Conservation (phyloP, 1,284 basidiomycete genomes). For the Austroboletus rostrupii region DNA sequence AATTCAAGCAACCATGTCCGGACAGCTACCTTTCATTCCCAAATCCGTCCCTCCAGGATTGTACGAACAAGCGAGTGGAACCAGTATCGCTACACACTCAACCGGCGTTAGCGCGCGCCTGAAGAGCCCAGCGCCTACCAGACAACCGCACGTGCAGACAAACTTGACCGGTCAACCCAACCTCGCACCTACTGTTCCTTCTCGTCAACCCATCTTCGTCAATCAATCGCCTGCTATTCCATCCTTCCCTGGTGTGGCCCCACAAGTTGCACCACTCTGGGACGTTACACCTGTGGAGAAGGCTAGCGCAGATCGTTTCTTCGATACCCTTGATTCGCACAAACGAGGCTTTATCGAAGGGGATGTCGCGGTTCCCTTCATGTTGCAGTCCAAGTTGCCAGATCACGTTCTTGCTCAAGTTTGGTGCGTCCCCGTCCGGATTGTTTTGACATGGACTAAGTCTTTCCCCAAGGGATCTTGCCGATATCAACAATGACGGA, state of each 20-base stretch:
- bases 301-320: slow-evolving; percentile 76
- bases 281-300: slow-evolving; percentile 86
- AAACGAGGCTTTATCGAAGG: slow-evolving; percentile 86
- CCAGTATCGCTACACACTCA: slow-evolving; percentile 49
- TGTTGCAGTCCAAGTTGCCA: slow-evolving; percentile 87
- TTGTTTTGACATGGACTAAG: slow-evolving; percentile 10
- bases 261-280: slow-evolving; percentile 50
- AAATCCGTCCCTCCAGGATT: slow-evolving; percentile 78
- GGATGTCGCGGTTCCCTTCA: slow-evolving; percentile 93
- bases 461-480: slow-evolving; percentile 71
- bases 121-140: slow-evolving; percentile 41
- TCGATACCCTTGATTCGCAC: slow-evolving; percentile 77
- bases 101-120: slow-evolving; percentile 60
- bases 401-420: slow-evolving; percentile 85
- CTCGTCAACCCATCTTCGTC: slow-evolving; percentile 17
- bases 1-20: slow-evolving; percentile 89
- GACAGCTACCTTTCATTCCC: slow-evolving; percentile 74
- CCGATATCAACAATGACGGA: slow-evolving; percentile 89
- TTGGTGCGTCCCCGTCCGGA: slow-evolving; percentile 58
- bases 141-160: slow-evolving; percentile 40
- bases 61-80: slow-evolving; percentile 80
- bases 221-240: slow-evolving; percentile 19
- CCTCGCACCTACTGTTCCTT: slow-evolving; percentile 18
- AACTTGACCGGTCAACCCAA: slow-evolving; percentile 60
- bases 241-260: slow-evolving; percentile 25